Conservation (phyloP, 169 alveolate genomes). For the Cryptosporidium meleagridis region DNA sequence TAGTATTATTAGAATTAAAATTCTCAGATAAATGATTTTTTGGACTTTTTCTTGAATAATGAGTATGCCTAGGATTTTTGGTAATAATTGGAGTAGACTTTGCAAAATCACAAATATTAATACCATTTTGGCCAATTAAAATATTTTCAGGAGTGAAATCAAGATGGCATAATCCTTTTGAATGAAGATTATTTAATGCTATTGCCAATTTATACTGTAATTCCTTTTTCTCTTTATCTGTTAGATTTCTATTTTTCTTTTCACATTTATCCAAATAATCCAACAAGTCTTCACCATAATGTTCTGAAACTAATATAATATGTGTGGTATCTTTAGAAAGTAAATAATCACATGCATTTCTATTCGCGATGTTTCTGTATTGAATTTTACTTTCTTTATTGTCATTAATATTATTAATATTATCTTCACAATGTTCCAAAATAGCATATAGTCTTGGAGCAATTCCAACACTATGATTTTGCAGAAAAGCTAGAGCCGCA, state of each 20-base stretch:
- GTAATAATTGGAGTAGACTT: conserved; percentile 83
- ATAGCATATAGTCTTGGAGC: conserved; percentile 81
- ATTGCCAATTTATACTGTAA: conserved; percentile 78
- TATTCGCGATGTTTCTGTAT: conserved; percentile 24
- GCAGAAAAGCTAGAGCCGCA: conserved; percentile 81
- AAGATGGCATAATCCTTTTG: conserved; percentile 84
- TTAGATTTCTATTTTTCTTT: conserved; percentile 76
- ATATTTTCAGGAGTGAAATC: conserved; percentile 86
- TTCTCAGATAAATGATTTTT: conserved; percentile 1
- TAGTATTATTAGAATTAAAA: conserved; percentile 15
- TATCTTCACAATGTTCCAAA: conserved; percentile 77
- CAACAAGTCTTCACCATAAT: conserved; percentile 79
- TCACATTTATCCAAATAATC: conserved; percentile 79
- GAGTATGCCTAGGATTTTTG: conserved; percentile 78
- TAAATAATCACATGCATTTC: conserved; percentile 72
- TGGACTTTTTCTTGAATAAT: conserved; percentile 59
- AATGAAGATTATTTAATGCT: conserved; percentile 79
- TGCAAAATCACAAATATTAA: conserved; percentile 84
- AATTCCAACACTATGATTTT: conserved; percentile 75
- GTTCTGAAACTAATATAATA: conserved; percentile 79
- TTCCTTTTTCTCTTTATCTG: conserved; percentile 79
- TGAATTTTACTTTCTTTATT: conserved; percentile 1
- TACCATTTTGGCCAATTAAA: conserved; percentile 79
- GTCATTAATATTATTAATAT: not conserved
- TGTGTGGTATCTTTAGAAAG: conserved; percentile 76